phyloP scores from a whole-genome alignment of 139 green algal genomes.

The Coccomyxa sp. region DNA sequence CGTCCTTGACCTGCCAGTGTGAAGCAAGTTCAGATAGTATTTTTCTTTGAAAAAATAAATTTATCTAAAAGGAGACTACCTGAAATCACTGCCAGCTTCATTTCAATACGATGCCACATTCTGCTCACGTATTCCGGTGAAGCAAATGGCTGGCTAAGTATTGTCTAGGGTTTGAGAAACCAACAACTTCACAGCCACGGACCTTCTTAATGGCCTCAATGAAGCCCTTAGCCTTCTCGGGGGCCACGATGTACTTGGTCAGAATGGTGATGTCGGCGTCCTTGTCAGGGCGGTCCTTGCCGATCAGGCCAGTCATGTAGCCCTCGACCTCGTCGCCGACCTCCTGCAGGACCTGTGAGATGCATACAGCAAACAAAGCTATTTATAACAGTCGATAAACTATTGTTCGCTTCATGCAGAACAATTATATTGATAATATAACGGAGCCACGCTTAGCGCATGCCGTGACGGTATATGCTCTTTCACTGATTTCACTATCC shows the following conservation, averaged over 20 bases:
- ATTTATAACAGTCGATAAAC: not conserved
- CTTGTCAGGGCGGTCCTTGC: slow-evolving; percentile 6
- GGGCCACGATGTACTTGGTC: slow-evolving; percentile 1
- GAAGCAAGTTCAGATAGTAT: not conserved
- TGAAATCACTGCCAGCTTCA: not conserved
- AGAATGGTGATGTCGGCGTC: not conserved
- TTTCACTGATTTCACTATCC: not conserved
- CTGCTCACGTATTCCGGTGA: not conserved
- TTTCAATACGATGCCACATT: not conserved
- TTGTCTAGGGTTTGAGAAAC: not conserved
- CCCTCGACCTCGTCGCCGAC: not conserved
- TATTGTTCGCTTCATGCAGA: not conserved
- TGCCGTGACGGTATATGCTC: not conserved
- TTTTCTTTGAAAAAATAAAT: too few relatives aligned
- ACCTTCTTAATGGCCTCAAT: not conserved
- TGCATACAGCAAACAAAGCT: not conserved
- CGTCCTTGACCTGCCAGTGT: not conserved
- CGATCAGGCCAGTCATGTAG: not conserved
- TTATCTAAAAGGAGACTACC: not conserved
- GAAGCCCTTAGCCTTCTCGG: not conserved
- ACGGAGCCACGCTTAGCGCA: not conserved
- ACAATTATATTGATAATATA: not conserved
- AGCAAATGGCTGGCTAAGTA: not conserved
- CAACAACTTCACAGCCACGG: not conserved
- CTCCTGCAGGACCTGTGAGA: not conserved